Evolutionary conservation across 2,329 filamentous ascomycete genomes (phyloP), one percentile per base, ranked within the genome.

Genomic region (Penicillium sclerotiorum): DNA sequence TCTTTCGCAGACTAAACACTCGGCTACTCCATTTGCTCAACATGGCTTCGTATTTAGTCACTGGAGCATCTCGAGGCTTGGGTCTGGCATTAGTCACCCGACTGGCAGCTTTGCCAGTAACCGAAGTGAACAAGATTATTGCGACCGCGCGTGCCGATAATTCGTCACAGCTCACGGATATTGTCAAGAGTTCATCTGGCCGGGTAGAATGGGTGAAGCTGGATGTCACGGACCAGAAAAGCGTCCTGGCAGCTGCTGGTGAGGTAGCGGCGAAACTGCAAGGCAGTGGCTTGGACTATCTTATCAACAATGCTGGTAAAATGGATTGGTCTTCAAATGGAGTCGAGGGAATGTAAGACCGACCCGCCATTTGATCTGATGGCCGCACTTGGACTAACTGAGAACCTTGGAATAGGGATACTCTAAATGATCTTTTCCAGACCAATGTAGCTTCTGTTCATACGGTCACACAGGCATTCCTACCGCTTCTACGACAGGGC

Each of bases 251-350:
- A 12, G 76, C 72, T 0, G 71, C 57, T 1, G 46, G 47, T 0
- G 49, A 59, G 12, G 68, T 76, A 4, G 68, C 74, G 22, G 37
- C 45, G 4, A 57, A 58, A 2, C 56, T 77, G 1, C 54, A 58
- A 13, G 74, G 65, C 4, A 68, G 67, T 9, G 75, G 74, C 0
- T 62, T 80, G 0, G 77, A 80, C 53, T 71, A 78, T 7, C 50
- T 80, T 22, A 66, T 77, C 48, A 77, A 78, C 58, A 77, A 77
- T 59, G 75, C 73, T 0, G 76, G 73, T 0, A 52, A 68, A 20
- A 53, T 59, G 47, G 58, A 65, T 21, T 43, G 44, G 35, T 47
- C 51, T 1, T 30, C 28, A 15, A 49, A 42, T 1, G 55, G 54
- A n/a, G 8, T 66, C 8, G 54, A 55, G 45, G 52, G 55, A 36